Percentiles rank a stretch among this genome's conserved stretches.
These are phyloP conservation scores for Pseudogymnoascus sp. DNA, from an alignment of 2,329 filamentous ascomycete species.

Conservation along the genomic window DNA sequence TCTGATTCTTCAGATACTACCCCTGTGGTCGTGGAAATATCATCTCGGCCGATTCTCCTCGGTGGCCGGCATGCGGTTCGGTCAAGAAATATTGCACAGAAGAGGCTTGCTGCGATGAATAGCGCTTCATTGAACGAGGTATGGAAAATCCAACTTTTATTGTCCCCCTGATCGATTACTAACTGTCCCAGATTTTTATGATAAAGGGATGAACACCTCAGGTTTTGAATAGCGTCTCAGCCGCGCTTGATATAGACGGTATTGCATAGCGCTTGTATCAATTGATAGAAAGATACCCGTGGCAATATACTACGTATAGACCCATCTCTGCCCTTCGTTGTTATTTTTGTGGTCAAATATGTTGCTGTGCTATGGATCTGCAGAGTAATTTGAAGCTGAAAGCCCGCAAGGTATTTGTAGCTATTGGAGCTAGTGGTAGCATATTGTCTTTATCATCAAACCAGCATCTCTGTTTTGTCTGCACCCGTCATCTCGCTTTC, in stretches of 20 bases:
- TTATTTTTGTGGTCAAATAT: not conserved
- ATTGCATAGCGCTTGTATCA: not conserved
- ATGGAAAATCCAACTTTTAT: constrained; percentile 22
- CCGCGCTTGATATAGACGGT: not conserved
- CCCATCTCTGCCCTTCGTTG: not conserved
- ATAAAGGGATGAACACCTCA: constrained; percentile 36
- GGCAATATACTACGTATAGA: constrained; percentile 5
- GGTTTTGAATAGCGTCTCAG: not conserved
- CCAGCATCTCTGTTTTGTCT: not conserved
- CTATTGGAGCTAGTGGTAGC: not conserved
- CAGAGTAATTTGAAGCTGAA: not conserved
- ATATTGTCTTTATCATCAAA: not conserved
- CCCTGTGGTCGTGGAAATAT: constrained; percentile 33
- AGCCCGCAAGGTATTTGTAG: not conserved
- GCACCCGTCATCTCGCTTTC: not conserved
- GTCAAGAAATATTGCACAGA: constrained; percentile 78
- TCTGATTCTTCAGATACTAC: constrained; percentile 22
- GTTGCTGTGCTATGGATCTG: not conserved
- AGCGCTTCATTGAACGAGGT: constrained; percentile 80
- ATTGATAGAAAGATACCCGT: constrained; percentile 2
- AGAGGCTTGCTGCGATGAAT: constrained; percentile 75
- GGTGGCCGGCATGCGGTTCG: constrained; percentile 62
- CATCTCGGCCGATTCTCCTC: constrained; percentile 39
- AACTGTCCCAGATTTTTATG: constrained; percentile 54
- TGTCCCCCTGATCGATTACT: constrained; percentile 11